Evolutionary conservation across 2,329 filamentous ascomycete species (phyloP).

Genomic region (Alternaria consortialis): DNA sequence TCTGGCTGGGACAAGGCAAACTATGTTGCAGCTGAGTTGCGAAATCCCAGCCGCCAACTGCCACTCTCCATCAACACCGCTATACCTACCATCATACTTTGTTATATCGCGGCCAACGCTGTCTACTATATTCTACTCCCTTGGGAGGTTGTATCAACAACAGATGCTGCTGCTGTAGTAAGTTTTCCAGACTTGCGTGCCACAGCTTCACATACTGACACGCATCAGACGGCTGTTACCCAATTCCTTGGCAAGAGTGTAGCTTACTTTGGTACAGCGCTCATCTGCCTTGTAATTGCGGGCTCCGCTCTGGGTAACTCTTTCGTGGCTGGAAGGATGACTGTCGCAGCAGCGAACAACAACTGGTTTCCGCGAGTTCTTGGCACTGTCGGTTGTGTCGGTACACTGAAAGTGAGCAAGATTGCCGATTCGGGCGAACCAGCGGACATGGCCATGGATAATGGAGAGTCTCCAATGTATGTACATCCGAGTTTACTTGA

Average conservation of each 20-base stretch:
- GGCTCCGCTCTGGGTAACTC: conserved; percentile 70
- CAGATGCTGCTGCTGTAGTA: conserved; percentile 71
- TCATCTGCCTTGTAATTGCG: conserved; percentile 70
- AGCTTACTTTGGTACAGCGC: conserved; percentile 61
- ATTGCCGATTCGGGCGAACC: conserved; percentile 12
- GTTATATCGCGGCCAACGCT: conserved; percentile 68
- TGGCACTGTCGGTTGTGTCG: conserved; percentile 43
- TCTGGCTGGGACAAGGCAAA: conserved; percentile 53
- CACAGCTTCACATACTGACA: neutral
- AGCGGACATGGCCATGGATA: conserved; percentile 39
- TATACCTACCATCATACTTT: conserved; percentile 67
- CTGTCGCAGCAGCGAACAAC: conserved; percentile 63
- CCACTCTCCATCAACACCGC: conserved; percentile 70
- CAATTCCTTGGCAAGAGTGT: conserved; percentile 64
- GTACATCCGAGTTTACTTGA: neutral
- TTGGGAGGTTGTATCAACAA: conserved; percentile 66
- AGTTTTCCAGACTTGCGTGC: conserved; percentile 26
- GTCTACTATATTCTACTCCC: conserved; percentile 71
- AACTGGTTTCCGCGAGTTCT: conserved; percentile 41
- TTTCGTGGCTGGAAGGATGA: conserved; percentile 71
- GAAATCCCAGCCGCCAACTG: conserved; percentile 53
- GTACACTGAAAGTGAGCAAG: conserved; percentile 34
- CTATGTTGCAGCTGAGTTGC: conserved; percentile 50
- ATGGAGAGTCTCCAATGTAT: conserved; percentile 49
- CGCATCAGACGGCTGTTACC: conserved; percentile 40